Percentiles rank a stretch among this genome's conserved stretches.
These are phyloP conservation scores for Stephania cephalantha DNA, from an alignment of 164 flowering plant genomes.

Conservation along the genomic window DNA sequence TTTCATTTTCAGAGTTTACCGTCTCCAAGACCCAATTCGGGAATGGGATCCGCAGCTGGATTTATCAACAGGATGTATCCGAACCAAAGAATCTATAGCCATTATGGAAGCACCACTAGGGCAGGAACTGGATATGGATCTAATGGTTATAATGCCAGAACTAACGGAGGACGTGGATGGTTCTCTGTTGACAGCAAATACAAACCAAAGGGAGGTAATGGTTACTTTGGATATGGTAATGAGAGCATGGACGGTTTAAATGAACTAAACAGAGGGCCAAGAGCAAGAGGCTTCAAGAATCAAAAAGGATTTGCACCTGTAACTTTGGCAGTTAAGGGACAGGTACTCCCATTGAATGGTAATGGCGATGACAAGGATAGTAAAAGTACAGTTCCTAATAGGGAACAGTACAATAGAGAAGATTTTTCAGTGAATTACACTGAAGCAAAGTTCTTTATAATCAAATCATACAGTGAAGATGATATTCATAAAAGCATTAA, in stretches of 20 bases:
- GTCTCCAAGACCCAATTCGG: conserved; percentile 20
- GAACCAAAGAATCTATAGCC: conserved; percentile 35
- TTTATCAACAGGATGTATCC: conserved; percentile 40
- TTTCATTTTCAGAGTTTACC: conserved; percentile 24
- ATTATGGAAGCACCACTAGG: conserved; percentile 25
- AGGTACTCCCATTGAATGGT: conserved; percentile 26
- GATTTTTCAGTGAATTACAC: conserved; percentile 61
- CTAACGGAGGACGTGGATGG: conserved; percentile 54
- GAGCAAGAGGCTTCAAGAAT: conserved; percentile 54
- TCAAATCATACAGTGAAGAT: conserved; percentile 92
- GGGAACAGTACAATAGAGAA: conserved; percentile 51
- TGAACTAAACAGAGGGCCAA: conserved; percentile 82
- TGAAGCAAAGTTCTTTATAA: conserved; percentile 72
- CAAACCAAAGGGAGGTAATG: conserved; percentile 54
- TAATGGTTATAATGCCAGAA: conserved; percentile 33
- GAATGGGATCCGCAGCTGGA: conserved; percentile 22
- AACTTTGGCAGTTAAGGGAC: conserved; percentile 48
- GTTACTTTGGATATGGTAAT: conserved; percentile 42
- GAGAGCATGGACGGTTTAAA: conserved; percentile 66
- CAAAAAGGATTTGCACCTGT: conserved; percentile 40
- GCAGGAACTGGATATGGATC: conserved; percentile 31
- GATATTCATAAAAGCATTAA: conserved; percentile 89
- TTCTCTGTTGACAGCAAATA: conserved; percentile 48
- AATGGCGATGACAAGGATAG: conserved; percentile 36
- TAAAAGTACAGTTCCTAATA: conserved; percentile 25